Evolutionary conservation across 2,329 filamentous ascomycete genomes (phyloP).

Genomic region (Hymenoscyphus fructigenus): DNA sequence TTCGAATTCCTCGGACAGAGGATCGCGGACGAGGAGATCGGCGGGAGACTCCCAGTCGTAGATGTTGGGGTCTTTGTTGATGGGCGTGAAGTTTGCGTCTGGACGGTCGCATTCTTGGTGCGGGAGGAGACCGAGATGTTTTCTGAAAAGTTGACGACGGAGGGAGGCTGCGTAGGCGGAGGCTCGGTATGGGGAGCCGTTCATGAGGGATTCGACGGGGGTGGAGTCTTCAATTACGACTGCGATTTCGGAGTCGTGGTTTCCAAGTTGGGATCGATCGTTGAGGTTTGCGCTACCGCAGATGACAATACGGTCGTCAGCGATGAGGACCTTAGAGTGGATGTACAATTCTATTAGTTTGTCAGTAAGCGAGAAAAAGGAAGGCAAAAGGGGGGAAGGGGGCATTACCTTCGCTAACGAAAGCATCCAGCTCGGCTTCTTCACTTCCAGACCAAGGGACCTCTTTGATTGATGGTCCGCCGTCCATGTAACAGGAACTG

Average conservation of each 20-base stretch:
- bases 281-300: constrained; percentile 68
- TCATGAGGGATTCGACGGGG: constrained; percentile 69
- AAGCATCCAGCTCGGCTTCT: constrained; percentile 58
- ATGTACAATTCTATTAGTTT: constrained; percentile 52
- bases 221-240: constrained; percentile 80
- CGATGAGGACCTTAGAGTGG: constrained; percentile 72
- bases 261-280: constrained; percentile 72
- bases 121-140: constrained; percentile 82
- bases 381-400: background rate
- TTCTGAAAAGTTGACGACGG: constrained; percentile 82
- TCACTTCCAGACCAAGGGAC: constrained; percentile 55
- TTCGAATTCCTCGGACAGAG: constrained; percentile 66
- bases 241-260: constrained; percentile 87
- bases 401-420: constrained; percentile 51
- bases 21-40: constrained; percentile 71
- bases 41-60: constrained; percentile 70
- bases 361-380: background rate
- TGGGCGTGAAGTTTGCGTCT: constrained; percentile 74
- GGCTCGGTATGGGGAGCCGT: constrained; percentile 68
- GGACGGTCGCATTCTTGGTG: constrained; percentile 67
- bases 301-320: constrained; percentile 78
- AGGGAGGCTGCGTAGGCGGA: constrained; percentile 76
- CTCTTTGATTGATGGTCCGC: constrained; percentile 65
- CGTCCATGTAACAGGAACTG: constrained; percentile 79
- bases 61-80: constrained; percentile 67